These are phyloP conservation scores for Melampsora americana DNA, from an alignment of 1,284 basidiomycete genomes.

Conservation along the genomic window DNA sequence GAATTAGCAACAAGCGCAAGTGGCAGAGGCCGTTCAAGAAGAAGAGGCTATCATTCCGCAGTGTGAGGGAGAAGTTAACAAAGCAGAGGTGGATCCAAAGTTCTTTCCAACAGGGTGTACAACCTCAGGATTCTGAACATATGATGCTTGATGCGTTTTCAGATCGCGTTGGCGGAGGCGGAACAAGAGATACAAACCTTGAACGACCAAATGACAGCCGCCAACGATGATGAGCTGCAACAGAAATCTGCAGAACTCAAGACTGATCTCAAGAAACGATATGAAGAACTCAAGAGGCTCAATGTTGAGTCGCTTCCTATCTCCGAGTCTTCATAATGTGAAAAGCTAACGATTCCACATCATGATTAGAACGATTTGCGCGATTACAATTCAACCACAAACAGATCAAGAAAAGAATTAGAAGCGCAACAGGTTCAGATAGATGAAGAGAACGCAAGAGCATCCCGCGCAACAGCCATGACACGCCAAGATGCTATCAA, in stretches of 20 bases:
- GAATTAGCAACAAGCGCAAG: constrained; percentile 1
- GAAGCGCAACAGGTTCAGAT: constrained; percentile 7
- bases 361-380: constrained; percentile 16
- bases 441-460: constrained; percentile 33
- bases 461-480: constrained; percentile 12
- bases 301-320: not conserved
- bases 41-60: constrained; percentile 36
- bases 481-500: constrained; percentile 32
- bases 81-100: constrained; percentile 50
- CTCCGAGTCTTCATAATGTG: not conserved
- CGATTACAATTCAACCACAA: constrained; percentile 2
- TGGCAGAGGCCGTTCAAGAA: constrained; percentile 2
- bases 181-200: not conserved
- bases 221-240: not conserved
- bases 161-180: constrained; percentile 54
- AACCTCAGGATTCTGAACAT: too few species aligned
- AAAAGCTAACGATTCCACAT: not conserved
- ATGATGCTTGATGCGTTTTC: not conserved
- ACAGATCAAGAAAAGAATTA: not conserved
- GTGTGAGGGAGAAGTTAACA: constrained; percentile 58
- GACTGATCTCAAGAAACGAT: not conserved
- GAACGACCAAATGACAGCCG: not conserved
- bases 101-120: too few species aligned
- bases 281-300: not conserved
- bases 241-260: not conserved